phyloP scores from a whole-genome alignment of 306 rosid genomes.

The Lupinus albus region DNA sequence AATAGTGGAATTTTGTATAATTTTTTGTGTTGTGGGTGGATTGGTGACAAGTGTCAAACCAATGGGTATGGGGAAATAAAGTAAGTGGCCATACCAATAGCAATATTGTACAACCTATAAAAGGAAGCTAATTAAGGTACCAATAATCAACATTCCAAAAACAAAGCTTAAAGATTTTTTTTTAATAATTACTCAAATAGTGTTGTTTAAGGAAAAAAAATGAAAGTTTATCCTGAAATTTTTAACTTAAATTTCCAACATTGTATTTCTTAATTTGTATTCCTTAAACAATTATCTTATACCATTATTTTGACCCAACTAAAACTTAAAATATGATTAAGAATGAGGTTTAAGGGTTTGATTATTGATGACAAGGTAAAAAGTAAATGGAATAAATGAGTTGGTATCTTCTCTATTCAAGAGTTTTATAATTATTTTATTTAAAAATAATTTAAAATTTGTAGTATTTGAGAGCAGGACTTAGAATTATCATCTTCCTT shows the following conservation, averaged over 20 bases:
- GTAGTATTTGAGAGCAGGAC: too few relatives aligned
- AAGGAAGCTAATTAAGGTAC: constrained; percentile 16
- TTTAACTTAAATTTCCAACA: too few relatives aligned
- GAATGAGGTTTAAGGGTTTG: constrained; percentile 32
- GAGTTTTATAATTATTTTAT: too few relatives aligned
- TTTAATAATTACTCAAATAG: too few relatives aligned
- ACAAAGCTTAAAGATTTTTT: constrained; percentile 26
- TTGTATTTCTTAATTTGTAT: too few relatives aligned
- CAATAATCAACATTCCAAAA: background rate
- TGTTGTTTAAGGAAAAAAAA: too few relatives aligned
- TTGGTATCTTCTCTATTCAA: too few relatives aligned
- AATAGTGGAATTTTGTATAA: background rate
- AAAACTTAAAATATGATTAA: background rate
- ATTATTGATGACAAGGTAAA: constrained; percentile 31
- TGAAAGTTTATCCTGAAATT: too few relatives aligned
- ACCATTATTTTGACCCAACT: too few relatives aligned
- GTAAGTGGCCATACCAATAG: background rate
- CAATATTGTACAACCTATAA: constrained; percentile 20
- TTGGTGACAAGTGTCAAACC: background rate
- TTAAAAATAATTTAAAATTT: too few relatives aligned
- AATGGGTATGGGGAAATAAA: background rate
- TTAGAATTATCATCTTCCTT: constrained; percentile 36
- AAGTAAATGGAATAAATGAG: too few relatives aligned
- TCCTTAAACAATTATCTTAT: too few relatives aligned
- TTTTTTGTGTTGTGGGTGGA: background rate